Base-by-base conservation (phyloP, 495 filamentous ascomycete species). In the Bryoglossum gracile region DNA sequence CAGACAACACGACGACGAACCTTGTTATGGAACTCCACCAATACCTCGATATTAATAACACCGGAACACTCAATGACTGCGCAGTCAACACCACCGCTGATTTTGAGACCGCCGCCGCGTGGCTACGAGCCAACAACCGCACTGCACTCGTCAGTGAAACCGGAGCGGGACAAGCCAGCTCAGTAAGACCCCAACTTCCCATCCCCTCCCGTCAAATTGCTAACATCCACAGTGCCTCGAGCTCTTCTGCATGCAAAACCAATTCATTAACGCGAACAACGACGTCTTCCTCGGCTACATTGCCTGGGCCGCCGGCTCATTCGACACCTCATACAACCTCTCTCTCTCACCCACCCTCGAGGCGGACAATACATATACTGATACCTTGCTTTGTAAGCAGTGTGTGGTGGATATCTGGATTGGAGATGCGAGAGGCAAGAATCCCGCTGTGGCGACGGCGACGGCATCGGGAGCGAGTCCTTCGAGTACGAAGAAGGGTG, bases 381-480 rank as follows among this genome's bases (percentile, higher is more conserved):
- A 48, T n/a, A 48, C 38, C 23, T 1, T 2, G 3, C 35, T 48
- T 2, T 30, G 21, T 11, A 26, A 19, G 6, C 18, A 48, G 40
- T 48, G 45, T 18, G 22, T 48, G 8, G 28, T 48, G 10, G 33
- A 1, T 2, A 18, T 35, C 3, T 38, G 45, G 45, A 14, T 45
- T 3, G n/a, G n/a, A n/a, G n/a, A n/a, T n/a, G n/a, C n/a, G n/a
- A n/a, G n/a, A n/a, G n/a, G n/a, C n/a, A 16, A 32, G 6, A 45
- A 45, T 21, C 32, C 32, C 22, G 21, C 42, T 10, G 19, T 9
- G 11, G 3, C 25, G 3, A 16, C 19, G 2, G 42, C 42, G 14
- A 34, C 26, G n/a, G 4, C 24, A 19, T 8, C 42, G 24, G 5
- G 21, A 14, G 28, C 42, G 26, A 45, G 24, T 17, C 8, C 40